phyloP scores from a whole-genome alignment of 257 asterid genomes.

The Anisodus acutangulus region DNA sequence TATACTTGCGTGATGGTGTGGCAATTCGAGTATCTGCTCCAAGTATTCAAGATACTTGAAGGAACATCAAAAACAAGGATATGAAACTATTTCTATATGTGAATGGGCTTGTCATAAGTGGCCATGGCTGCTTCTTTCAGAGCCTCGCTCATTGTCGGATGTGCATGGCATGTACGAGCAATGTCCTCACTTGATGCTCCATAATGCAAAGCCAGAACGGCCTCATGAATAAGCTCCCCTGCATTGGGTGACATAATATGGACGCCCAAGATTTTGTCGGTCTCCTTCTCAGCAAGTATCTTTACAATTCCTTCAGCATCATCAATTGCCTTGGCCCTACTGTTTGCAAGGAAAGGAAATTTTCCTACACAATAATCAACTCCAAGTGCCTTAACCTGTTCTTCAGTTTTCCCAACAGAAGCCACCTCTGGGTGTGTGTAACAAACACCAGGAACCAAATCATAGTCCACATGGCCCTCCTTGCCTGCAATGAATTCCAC shows the following conservation, averaged over 20 bases:
- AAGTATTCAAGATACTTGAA: slow-evolving; percentile 34
- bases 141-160: slow-evolving; percentile 99
- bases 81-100: slow-evolving; percentile 56
- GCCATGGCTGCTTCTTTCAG: slow-evolving; percentile 99
- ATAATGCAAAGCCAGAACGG: slow-evolving; percentile 81
- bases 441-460: slow-evolving; percentile 92
- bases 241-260: slow-evolving; percentile 95
- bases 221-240: slow-evolving; percentile 98
- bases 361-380: slow-evolving; percentile 84
- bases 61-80: slow-evolving; percentile 25
- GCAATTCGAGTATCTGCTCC: slow-evolving; percentile 24
- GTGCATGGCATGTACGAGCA: slow-evolving; percentile 98
- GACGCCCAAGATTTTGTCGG: slow-evolving; percentile 90
- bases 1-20: slow-evolving; percentile 18
- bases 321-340: slow-evolving; percentile 98
- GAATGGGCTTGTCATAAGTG: slow-evolving; percentile 94
- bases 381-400: slow-evolving; percentile 84
- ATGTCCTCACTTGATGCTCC: slow-evolving; percentile 99
- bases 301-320: slow-evolving; percentile 96
- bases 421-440: slow-evolving; percentile 99
- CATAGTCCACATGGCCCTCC: slow-evolving; percentile 94
- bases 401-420: slow-evolving; percentile 94
- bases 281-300: slow-evolving; percentile 88
- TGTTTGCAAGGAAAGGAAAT: slow-evolving; percentile 91
- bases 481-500: slow-evolving; percentile 91